A percentile compares a stretch with the other conserved stretches of the same genome.
These are phyloP conservation scores for Parathielavia appendiculata DNA, from an alignment of 495 filamentous ascomycete species.

Conservation along the genomic window DNA sequence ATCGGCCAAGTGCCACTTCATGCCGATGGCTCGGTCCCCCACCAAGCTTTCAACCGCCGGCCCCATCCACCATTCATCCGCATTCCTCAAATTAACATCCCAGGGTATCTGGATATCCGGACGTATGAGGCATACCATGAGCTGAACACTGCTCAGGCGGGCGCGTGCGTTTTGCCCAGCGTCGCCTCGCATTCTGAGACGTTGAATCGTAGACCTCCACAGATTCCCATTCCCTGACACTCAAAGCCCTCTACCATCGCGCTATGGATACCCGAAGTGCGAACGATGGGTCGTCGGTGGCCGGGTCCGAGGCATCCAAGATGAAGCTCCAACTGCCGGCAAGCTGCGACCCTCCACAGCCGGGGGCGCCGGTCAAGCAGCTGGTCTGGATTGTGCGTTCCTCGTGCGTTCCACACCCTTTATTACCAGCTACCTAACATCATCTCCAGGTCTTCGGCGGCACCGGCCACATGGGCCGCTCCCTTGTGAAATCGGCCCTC, in stretches of 20 bases:
- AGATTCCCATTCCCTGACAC: not conserved
- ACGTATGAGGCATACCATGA: constrained; percentile 14
- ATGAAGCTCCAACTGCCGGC: constrained; percentile 56
- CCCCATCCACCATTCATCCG: not conserved
- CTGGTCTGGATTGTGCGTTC: constrained; percentile 74
- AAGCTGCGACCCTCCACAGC: constrained; percentile 75
- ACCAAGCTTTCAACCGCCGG: constrained; percentile 1
- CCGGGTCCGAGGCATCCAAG: constrained; percentile 24
- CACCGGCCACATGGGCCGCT: constrained; percentile 93
- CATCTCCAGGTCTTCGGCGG: constrained; percentile 74
- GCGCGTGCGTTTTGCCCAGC: constrained; percentile 22
- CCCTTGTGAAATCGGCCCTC: constrained; percentile 76
- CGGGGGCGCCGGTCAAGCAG: constrained; percentile 63
- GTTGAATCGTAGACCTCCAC: not conserved
- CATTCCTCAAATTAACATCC: not conserved
- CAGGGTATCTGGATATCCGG: not conserved
- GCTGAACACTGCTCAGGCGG: constrained; percentile 18
- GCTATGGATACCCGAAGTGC: constrained; percentile 27
- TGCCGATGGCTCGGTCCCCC: not conserved
- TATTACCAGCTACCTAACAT: constrained; percentile 7
- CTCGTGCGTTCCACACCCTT: not conserved
- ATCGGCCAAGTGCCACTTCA: too few species aligned
- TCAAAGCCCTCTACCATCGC: too few species aligned
- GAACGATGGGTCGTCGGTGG: constrained; percentile 24
- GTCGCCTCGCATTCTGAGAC: constrained; percentile 12